These are phyloP conservation scores for Thuja plicata DNA, from an alignment of 83 land plant species.

Conservation along the genomic window DNA sequence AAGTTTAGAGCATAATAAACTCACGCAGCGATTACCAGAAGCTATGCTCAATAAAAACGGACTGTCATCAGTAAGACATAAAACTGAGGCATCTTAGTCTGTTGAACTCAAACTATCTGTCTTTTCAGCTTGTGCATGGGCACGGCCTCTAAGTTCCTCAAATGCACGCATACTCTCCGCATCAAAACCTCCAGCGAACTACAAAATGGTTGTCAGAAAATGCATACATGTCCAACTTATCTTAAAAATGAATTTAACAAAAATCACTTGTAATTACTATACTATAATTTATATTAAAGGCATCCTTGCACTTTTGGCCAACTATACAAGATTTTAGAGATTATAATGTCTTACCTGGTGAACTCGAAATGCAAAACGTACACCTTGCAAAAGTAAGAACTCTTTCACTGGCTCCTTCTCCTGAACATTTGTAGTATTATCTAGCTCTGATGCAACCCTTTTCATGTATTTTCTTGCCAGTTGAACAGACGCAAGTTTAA, in stretches of 20 bases:
- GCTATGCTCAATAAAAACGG: not conserved
- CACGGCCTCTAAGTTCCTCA: slow-evolving; percentile 81
- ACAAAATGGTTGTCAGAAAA: slow-evolving; percentile 19
- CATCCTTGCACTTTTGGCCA: not conserved
- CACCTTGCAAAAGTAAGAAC: slow-evolving; percentile 88
- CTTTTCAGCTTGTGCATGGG: slow-evolving; percentile 23
- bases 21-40: too few relatives aligned
- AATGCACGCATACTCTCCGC: slow-evolving; percentile 93
- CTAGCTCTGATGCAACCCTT: slow-evolving; percentile 87
- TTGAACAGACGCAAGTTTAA: slow-evolving; percentile 92
- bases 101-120: slow-evolving; percentile 16
- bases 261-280: not conserved
- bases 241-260: not conserved
- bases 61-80: not conserved
- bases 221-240: not conserved
- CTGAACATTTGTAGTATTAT: slow-evolving; percentile 45
- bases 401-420: slow-evolving; percentile 90
- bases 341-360: slow-evolving; percentile 68
- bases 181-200: slow-evolving; percentile 99
- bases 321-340: not conserved
- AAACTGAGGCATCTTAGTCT: not conserved
- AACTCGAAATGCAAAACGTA: slow-evolving; percentile 96
- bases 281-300: not conserved
- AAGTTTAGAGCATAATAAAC: not conserved
- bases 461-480: slow-evolving; percentile 97